Evolutionary conservation across 495 filamentous ascomycete genomes (phyloP).

Genomic region (Chaetomium fimeti): DNA sequence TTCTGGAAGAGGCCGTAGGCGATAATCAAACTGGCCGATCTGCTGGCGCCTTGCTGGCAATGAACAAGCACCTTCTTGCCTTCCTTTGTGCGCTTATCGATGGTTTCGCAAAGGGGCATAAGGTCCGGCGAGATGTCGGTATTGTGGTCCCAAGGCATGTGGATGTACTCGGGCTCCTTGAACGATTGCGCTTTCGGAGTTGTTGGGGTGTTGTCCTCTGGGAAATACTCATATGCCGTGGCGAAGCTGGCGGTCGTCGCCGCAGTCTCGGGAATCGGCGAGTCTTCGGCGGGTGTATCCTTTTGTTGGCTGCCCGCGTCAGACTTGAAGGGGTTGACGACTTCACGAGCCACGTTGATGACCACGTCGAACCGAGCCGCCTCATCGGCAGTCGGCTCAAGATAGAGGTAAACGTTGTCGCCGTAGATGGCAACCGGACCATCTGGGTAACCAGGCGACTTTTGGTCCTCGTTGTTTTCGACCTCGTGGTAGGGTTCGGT

Average conservation of each 20-base stretch:
- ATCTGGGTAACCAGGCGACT: conserved; percentile 87
- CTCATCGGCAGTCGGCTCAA: conserved; percentile 85
- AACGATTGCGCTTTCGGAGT: conserved; percentile 57
- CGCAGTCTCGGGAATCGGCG: conserved; percentile 66
- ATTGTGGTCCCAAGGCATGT: conserved; percentile 97
- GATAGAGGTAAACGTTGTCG: conserved; percentile 85
- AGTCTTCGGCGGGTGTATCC: conserved; percentile 39
- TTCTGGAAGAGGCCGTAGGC: conserved; percentile 95
- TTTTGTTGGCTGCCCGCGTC: conserved; percentile 33
- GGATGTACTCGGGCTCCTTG: conserved; percentile 82
- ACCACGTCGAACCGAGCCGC: conserved; percentile 86
- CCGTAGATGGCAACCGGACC: conserved; percentile 91
- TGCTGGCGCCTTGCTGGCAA: conserved; percentile 93
- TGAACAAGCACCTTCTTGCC: conserved; percentile 90
- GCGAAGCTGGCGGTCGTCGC: conserved; percentile 66
- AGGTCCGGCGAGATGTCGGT: conserved; percentile 90
- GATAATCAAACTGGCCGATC: conserved; percentile 94
- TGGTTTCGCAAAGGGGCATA: conserved; percentile 76
- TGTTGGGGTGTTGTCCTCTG: conserved; percentile 49
- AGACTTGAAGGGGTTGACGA: conserved; percentile 76
- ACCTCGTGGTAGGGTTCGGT: conserved; percentile 52
- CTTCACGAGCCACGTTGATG: conserved; percentile 93
- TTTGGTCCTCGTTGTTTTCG: conserved; percentile 67
- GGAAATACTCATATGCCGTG: conserved; percentile 65
- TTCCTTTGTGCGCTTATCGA: conserved; percentile 72